Conservation (phyloP, 371 early-diverging fungal genomes). For the Syncephalastrum sp. region DNA sequence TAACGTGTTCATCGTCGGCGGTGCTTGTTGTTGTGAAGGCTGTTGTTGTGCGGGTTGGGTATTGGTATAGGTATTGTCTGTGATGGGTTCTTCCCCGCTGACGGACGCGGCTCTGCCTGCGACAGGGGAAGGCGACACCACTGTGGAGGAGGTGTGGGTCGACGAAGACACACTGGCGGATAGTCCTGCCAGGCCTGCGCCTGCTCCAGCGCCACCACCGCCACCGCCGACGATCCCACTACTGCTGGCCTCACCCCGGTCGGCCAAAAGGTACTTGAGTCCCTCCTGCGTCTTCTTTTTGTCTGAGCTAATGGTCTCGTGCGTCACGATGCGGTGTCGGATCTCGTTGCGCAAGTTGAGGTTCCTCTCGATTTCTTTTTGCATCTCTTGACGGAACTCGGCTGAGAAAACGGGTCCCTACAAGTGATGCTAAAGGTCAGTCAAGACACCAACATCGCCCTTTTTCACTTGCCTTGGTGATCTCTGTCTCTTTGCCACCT, state of each 20-base stretch:
- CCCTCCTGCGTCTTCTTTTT: conserved; percentile 48
- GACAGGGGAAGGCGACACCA: neutral
- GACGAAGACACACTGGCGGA: neutral
- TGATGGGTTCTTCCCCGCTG: too few relatives aligned
- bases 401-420: conserved; percentile 54
- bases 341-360: conserved; percentile 42
- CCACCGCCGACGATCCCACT: neutral
- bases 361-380: conserved; percentile 54
- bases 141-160: neutral
- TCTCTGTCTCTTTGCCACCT: conserved; percentile 40
- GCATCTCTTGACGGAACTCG: conserved; percentile 55
- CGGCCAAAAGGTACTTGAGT: conserved; percentile 48
- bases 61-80: too few relatives aligned
- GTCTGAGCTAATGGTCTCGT: conserved; percentile 33
- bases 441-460: neutral
- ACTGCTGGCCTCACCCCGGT: conserved; percentile 17
- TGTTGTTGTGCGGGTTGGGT: conserved; percentile 3
- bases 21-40: conserved; percentile 5
- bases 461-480: conserved; percentile 38
- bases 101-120: neutral
- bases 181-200: too few relatives aligned
- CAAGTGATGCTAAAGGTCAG: neutral
- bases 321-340: conserved; percentile 46
- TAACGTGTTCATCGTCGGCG: conserved; percentile 15
- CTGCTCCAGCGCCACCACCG: conserved; percentile 13